Conservation (phyloP, 2,329 filamentous ascomycete genomes). For the Westerdykella aurantiaca region DNA sequence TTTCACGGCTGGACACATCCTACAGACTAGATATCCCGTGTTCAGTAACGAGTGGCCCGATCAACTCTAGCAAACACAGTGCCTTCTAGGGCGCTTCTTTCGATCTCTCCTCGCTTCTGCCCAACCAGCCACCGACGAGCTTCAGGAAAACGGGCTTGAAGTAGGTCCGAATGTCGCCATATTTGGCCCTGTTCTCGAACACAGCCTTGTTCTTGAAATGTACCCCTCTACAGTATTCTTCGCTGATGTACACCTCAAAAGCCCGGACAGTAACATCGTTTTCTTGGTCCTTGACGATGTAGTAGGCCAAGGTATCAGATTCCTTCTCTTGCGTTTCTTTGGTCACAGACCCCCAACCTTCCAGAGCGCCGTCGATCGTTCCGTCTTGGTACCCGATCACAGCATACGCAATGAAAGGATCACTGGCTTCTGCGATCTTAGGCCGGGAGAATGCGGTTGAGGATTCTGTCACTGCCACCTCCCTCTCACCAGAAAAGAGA, state of each 20-base stretch:
- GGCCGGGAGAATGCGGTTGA: slow-evolving; percentile 11
- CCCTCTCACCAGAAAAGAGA: slow-evolving; percentile 8
- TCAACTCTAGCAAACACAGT: too few species aligned
- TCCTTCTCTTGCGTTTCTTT: slow-evolving; percentile 16
- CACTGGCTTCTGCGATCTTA: slow-evolving; percentile 2
- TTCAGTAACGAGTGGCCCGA: too few species aligned
- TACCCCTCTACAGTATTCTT: slow-evolving; percentile 18
- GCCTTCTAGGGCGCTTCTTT: too few species aligned
- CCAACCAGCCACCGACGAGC: slow-evolving; percentile 4
- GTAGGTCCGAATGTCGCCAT: slow-evolving; percentile 9
- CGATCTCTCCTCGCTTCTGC: too few species aligned
- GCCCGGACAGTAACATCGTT: slow-evolving; percentile 11
- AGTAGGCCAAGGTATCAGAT: slow-evolving; percentile 15
- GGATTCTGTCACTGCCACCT: slow-evolving; percentile 8
- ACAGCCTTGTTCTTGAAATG: slow-evolving; percentile 19
- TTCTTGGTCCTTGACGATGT: slow-evolving; percentile 12
- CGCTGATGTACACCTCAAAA: slow-evolving; percentile 16
- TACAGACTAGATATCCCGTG: too few species aligned
- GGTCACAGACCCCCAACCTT: slow-evolving; percentile 16
- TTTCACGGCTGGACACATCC: too few species aligned
- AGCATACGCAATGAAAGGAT: slow-evolving; percentile 17
- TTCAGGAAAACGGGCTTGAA: slow-evolving; percentile 10
- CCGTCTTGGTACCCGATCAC: slow-evolving; percentile 17
- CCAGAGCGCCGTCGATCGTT: slow-evolving; percentile 11
- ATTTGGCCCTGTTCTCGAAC: slow-evolving; percentile 11